Evolutionary conservation across 495 filamentous ascomycete species (phyloP), one percentile per base, ranked within the genome.

Genomic region (Penicillium chermesinum): DNA sequence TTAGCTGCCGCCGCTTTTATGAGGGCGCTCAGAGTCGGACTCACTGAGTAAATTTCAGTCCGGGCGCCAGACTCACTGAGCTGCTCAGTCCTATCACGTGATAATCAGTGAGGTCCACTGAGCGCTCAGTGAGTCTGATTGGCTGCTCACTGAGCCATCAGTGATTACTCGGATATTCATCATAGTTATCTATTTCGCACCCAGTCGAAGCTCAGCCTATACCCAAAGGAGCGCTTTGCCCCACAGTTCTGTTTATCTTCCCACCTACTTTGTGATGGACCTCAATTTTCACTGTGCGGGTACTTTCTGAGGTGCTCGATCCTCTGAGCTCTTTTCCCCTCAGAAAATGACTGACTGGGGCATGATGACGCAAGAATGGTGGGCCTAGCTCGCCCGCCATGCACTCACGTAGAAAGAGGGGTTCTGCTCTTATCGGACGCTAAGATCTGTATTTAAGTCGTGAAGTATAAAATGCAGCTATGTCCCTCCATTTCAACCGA

Each of bases 1-100:
- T 46, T 42, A 53, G 54, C 37, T 58, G 52, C 58, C 54, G 54
- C 58, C 54, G 58, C 58, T 61, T 61, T 58, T 44, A 53, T 48
- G 45, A 58, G 54, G 52, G 78, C 72, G 14, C 34, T 38, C 49
- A 35, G 17, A 38, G 36, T 46, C 39, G 46, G 43, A 19, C 43
- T 46, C 33, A 37, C 43, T 46, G 43, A 46, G 41, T 58, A 58
- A 39, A 58, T 55, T 46, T 55, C 42, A 50, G 52, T 57, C 52
- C 52, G 38, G 52, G 41, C 38, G 43, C 39, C 5, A 50, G 47
- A 42, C 38, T 44, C 27, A 50, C 18, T 50, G 48, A 49, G 44
- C 44, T 44, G 41, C 41, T 44, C 41, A 44, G 35, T 41, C 5
- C 38, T 16, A 41, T 41, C 38, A 41, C 38, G 17, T 41, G 38